Base-by-base conservation (phyloP, 2,329 filamentous ascomycete genomes). In the Fusarium sp. region DNA sequence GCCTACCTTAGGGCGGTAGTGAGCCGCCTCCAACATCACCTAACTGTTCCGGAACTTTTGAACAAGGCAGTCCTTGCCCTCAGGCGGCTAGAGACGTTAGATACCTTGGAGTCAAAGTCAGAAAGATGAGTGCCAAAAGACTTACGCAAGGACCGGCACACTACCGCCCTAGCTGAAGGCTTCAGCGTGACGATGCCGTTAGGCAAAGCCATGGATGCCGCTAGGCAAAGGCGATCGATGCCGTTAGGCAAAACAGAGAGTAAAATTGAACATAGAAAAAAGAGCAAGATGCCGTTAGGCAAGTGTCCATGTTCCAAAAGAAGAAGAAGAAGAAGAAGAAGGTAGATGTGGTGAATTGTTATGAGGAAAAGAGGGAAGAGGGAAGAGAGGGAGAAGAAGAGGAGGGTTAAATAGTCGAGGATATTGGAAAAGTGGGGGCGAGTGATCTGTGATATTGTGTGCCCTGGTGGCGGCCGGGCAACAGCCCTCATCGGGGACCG, bases 21-120 rank as follows among this genome's bases (percentile, higher is more conserved):
- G 90, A 1, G 89, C 85, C 13, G 90, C 88, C 81, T 98, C 94
- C 1, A 95, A 85, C 94, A 98, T 98, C 36, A 99, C 94, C 0
- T 94, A 95, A 40, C 94, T 97, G 83, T 99, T 99, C 40, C 95
- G 91, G 77, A 99, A 99, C 78, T 98, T 98, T 79, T 97, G 93
- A 8, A 98, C 89, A 0, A 98, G 86, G 70, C 94, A 95, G 77
- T 97, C 94, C 69, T 92, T 92, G 50, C 95, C 96, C 83, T 98
- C 18, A 96, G 65, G 97, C 95, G 12, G 95, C 92, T 94, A 62
- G 51, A 28, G 15, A 83, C 58, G 82, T 75, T 18, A 74, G 63
- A 59, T 41, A 13, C 1, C 11, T 2, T 4, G 11, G 12, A 1
- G 46, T 48, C 12, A 48, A 27, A 28, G 34, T 31, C 16, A 34